Conservation (phyloP, 768 basidiomycete species). For the Galerina marginata region DNA sequence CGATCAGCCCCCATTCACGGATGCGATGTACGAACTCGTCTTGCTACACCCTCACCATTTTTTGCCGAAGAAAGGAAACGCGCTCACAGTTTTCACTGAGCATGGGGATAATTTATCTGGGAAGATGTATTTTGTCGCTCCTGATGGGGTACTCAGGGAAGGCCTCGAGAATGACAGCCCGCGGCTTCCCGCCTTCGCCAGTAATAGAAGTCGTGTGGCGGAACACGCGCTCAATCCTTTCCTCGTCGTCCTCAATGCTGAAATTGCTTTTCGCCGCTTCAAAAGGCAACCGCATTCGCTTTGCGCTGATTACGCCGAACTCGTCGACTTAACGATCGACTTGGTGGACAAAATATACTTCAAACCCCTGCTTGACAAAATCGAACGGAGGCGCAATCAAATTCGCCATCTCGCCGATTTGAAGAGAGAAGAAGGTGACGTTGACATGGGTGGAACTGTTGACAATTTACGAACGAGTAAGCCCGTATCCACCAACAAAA, state of each 20-base stretch:
- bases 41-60: constrained; percentile 7
- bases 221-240: constrained; percentile 8
- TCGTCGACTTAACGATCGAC: constrained; percentile 13
- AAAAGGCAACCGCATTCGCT: neutral
- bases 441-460: neutral
- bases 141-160: constrained; percentile 5
- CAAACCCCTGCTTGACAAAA: neutral
- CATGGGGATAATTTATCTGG: neutral
- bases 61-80: neutral
- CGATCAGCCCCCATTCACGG: constrained; percentile 8
- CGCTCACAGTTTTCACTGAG: neutral
- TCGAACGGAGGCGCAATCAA: neutral
- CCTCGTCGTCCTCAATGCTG: constrained; percentile 13
- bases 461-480: no score
- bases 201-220: no score
- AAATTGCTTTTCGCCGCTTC: constrained; percentile 12
- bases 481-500: no score
- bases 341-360: constrained; percentile 12
- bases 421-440: neutral
- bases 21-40: constrained; percentile 16
- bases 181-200: neutral
- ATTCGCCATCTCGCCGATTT: neutral
- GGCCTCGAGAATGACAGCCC: neutral
- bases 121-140: constrained; percentile 2
- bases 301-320: constrained; percentile 2